Base-by-base conservation (phyloP, 2,329 filamentous ascomycete species). In the Claviceps pazoutovae region DNA sequence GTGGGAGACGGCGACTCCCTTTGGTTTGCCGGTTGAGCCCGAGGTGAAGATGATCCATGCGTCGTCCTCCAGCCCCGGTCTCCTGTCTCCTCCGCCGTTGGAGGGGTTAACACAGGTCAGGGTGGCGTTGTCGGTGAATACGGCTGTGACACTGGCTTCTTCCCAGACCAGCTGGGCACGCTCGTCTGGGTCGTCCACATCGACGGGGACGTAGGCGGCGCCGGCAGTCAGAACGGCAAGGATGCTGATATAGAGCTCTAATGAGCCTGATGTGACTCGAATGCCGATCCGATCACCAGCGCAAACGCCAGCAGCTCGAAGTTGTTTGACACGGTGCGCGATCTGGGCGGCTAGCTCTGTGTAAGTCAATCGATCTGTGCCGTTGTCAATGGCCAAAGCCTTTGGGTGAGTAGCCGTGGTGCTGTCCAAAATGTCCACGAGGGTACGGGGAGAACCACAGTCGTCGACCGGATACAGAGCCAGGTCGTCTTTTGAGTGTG, bases 21-120 rank as follows among this genome's bases (percentile, higher is more conserved):
- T 61, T 3, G 60, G 59, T 50, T 58, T 58, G 5, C 57, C 58
- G 3, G 57, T 59, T 8, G 53, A 56, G 5, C 57, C 58, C 9
- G 58, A 59, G 7, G 60, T 61, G 46, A 58, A 60, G 36, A 61
- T 61, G 39, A 61, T 56, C 57, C 57, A 59, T 11, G 57, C 57
- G 26, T 59, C 57, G 42, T 59, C 48, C 11, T 57, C 56, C 8
- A 48, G 46, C 1, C 39, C 30, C 6, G 57, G 57, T 2, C 44
- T 48, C 5, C 51, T 46, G 11, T 45, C 43, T 6, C 41, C 37
- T 8, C 43, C 17, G 23, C 49, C 53, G 4, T 42, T 26, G 2
- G 54, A 42, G 5, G 53, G 21, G 34, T 42, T 45, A 38, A 19
- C 39, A 17, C 11, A 48, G n/a, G 55, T 57, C 17, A 59, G 50